Evolutionary conservation across 352 stramenopile genomes (phyloP).

Genomic region (Pseudoperonospora humuli): DNA sequence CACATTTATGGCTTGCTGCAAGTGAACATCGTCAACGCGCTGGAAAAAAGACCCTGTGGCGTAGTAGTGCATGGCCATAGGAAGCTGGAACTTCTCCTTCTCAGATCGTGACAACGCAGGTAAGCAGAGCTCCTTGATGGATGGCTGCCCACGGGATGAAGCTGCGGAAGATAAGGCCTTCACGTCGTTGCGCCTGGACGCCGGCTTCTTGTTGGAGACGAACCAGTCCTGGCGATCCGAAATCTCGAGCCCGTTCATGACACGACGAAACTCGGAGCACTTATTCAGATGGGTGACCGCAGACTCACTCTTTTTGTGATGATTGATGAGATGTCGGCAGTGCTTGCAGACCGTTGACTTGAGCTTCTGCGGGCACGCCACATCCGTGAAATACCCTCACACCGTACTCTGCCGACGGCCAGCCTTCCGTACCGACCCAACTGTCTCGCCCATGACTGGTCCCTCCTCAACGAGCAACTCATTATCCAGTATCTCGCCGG

Average conservation of each 20-base stretch:
- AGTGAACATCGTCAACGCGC: not conserved
- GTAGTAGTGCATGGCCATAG: not conserved
- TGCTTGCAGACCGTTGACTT: not conserved
- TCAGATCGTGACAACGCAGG: too few species aligned
- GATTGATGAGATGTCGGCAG: not conserved
- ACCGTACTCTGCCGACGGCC: not conserved
- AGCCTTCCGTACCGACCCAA: not conserved
- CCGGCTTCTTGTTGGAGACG: not conserved
- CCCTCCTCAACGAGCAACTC: too few species aligned
- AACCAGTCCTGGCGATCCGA: not conserved
- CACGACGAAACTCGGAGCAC: not conserved
- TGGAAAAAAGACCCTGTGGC: not conserved
- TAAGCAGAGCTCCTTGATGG: too few species aligned
- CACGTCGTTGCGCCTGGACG: not conserved
- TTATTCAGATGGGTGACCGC: not conserved
- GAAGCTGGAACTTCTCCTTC: not conserved
- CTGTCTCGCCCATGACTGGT: not conserved
- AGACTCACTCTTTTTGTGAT: not conserved
- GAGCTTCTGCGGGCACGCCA: not conserved
- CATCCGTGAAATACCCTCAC: too few species aligned
- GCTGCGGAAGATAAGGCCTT: not conserved
- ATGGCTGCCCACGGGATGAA: not conserved
- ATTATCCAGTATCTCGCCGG: too few species aligned
- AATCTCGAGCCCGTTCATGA: conserved; percentile 1
- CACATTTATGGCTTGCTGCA: not conserved